These are phyloP conservation scores for Silene latifolia DNA, from an alignment of 148 eudicot species.

Conservation along the genomic window DNA sequence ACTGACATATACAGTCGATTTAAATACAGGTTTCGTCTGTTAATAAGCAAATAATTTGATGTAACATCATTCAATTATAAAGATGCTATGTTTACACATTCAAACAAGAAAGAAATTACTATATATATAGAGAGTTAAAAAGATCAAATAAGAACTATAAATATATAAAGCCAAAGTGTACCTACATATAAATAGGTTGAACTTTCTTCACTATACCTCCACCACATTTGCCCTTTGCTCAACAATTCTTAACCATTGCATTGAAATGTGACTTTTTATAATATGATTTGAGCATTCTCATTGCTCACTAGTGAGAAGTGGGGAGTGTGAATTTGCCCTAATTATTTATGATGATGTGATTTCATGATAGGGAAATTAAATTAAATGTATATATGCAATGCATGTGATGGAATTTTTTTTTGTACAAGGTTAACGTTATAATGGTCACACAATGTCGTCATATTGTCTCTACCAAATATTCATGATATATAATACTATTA, in stretches of 20 bases:
- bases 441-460: constrained; percentile 29
- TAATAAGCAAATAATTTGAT: neutral
- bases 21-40: too few species aligned
- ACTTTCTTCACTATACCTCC: neutral
- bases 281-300: neutral
- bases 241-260: neutral
- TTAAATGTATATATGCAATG: too few species aligned
- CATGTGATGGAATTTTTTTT: neutral
- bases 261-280: neutral
- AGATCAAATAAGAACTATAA: too few species aligned
- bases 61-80: too few species aligned
- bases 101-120: too few species aligned
- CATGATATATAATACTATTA: neutral
- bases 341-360: neutral
- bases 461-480: neutral
- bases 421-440: neutral
- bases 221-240: neutral
- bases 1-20: too few species aligned
- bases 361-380: neutral
- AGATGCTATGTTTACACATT: too few species aligned
- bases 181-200: neutral
- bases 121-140: too few species aligned
- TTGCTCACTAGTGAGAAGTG: neutral
- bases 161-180: neutral
- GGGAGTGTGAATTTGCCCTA: neutral